phyloP scores from a whole-genome alignment of 1,284 basidiomycete genomes.

The Laetiporus sulphureus region DNA sequence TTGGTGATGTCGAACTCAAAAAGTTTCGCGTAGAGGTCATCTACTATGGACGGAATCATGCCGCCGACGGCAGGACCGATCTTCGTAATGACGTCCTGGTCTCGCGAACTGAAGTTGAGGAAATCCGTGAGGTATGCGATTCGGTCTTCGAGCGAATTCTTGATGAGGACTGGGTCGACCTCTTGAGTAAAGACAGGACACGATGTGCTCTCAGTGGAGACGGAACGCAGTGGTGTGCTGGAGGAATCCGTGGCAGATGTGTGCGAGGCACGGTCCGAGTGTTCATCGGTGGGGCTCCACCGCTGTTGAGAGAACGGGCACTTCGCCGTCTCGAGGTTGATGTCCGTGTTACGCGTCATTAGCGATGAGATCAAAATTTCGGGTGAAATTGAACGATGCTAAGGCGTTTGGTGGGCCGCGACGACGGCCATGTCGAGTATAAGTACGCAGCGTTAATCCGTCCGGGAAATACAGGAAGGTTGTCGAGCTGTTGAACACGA shows the following conservation, averaged over 20 bases:
- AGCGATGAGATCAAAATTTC: no score
- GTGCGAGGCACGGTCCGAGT: constrained; percentile 10
- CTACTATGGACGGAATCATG: constrained; percentile 36
- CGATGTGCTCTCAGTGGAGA: constrained; percentile 7
- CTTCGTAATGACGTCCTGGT: constrained; percentile 35
- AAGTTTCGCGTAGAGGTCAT: constrained; percentile 40
- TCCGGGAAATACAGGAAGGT: constrained; percentile 7
- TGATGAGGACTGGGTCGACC: constrained; percentile 25
- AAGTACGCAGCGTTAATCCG: no score
- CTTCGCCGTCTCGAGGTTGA: constrained; percentile 1
- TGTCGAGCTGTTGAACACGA: background rate
- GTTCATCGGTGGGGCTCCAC: constrained; percentile 1
- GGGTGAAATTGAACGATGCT: background rate
- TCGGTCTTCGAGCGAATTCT: constrained; percentile 27
- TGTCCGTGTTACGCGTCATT: no score
- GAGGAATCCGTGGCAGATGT: constrained; percentile 15
- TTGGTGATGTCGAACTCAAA: constrained; percentile 43
- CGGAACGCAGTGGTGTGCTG: constrained; percentile 14
- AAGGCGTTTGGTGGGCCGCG: background rate
- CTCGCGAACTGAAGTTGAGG: constrained; percentile 34
- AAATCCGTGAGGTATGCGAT: constrained; percentile 39
- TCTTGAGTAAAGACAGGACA: constrained; percentile 27
- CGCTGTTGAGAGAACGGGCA: constrained; percentile 13
- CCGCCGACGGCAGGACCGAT: constrained; percentile 35
- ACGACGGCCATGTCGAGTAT: no score